phyloP scores from a whole-genome alignment of 2,329 filamentous ascomycete genomes.

The Fusarium nanum region DNA sequence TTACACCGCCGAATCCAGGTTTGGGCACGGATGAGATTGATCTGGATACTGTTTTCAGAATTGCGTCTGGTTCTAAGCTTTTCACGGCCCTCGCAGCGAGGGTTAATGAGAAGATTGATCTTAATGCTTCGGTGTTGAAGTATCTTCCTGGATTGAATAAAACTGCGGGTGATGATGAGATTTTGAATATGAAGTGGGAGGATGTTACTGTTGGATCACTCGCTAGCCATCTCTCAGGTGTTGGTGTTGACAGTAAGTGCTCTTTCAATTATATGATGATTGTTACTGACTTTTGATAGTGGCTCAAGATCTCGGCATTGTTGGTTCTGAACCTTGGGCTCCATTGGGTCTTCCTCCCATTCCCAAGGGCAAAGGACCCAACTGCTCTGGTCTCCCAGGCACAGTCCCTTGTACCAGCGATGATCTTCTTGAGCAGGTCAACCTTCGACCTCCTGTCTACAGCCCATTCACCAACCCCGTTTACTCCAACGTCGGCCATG shows the following conservation, averaged over 20 bases:
- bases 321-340: conserved; percentile 44
- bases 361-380: conserved; percentile 44
- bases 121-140: conserved; percentile 58
- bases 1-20: conserved; percentile 52
- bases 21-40: conserved; percentile 45
- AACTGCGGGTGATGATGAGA: conserved; percentile 42
- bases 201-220: conserved; percentile 60
- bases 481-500: conserved; percentile 63
- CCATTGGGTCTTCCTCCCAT: conserved; percentile 50
- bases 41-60: conserved; percentile 50
- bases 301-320: conserved; percentile 49
- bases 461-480: conserved; percentile 57
- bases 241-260: conserved; percentile 52
- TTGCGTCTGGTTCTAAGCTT: conserved; percentile 53
- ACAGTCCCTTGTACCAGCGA: conserved; percentile 48
- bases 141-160: conserved; percentile 56
- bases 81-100: conserved; percentile 50
- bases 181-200: conserved; percentile 57
- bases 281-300: conserved; percentile 40
- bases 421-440: conserved; percentile 47
- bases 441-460: conserved; percentile 53
- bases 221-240: conserved; percentile 59
- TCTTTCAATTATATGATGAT: accelerated
- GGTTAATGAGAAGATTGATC: conserved; percentile 46
- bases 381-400: conserved; percentile 52